Conservation (phyloP, 2,329 filamentous ascomycete genomes). For the Sarocladium oryzae region DNA sequence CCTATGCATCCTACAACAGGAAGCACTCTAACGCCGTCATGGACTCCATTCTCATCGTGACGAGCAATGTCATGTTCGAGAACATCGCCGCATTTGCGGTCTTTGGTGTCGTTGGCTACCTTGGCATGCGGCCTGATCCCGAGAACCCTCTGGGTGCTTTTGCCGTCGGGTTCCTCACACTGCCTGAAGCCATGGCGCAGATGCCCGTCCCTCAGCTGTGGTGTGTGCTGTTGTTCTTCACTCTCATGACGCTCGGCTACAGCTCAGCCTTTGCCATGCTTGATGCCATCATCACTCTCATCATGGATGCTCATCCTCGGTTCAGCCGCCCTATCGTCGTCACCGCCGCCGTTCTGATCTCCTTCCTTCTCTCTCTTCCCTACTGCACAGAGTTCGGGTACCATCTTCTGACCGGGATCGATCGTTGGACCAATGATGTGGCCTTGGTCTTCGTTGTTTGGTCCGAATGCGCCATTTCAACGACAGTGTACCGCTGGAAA, state of each 20-base stretch:
- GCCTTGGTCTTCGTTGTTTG: conserved; percentile 48
- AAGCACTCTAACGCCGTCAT: conserved; percentile 52
- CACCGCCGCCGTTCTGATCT: conserved; percentile 39
- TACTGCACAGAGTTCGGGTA: conserved; percentile 54
- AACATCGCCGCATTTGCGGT: conserved; percentile 41
- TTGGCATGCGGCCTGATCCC: conserved; percentile 30
- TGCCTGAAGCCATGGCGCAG: conserved; percentile 48
- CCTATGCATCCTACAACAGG: conserved; percentile 52
- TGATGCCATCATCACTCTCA: conserved; percentile 47
- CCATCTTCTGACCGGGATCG: conserved; percentile 47
- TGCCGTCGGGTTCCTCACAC: conserved; percentile 50
- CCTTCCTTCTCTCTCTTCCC: conserved; percentile 46
- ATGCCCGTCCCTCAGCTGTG: conserved; percentile 53
- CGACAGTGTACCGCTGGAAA: conserved; percentile 45
- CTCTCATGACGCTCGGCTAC: conserved; percentile 50
- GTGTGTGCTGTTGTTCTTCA: conserved; percentile 53
- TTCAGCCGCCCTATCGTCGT: conserved; percentile 41
- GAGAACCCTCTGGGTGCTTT: conserved; percentile 43
- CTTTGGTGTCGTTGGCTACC: conserved; percentile 49
- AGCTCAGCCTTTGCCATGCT: conserved; percentile 55
- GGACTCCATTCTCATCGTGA: conserved; percentile 49
- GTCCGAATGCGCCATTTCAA: conserved; percentile 44
- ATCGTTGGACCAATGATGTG: conserved; percentile 50
- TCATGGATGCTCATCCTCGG: conserved; percentile 45
- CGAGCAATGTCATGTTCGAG: conserved; percentile 50